Base-by-base conservation (phyloP, 345 rosid species). In the Syzygium oleosum region DNA sequence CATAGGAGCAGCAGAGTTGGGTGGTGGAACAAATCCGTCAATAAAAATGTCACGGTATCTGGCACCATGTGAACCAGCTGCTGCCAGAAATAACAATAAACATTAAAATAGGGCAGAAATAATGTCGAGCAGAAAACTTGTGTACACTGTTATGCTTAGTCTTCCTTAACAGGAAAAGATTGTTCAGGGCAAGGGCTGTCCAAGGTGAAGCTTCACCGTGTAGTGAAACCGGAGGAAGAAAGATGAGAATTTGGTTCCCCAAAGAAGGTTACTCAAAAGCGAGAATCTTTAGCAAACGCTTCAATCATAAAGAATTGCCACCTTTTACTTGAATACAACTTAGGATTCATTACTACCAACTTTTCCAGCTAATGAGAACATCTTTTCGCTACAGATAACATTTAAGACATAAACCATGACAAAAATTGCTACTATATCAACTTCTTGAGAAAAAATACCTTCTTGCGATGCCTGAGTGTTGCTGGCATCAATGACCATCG, bases 11-110 rank as follows among this genome's bases (percentile, higher is more conserved):
- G 92, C 92, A 88, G 97, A 94, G 89, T 93, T 92, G 85, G 97
- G 90, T 77, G 97, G 94, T 86, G 98, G 95, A 91, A 94, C 96
- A 93, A 98, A 98, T 87, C 99, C 99, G 91, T 98, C 99, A 88
- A 96, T 93, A 46, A 98, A 92, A 87, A 96, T 89, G 89, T 98
- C 99, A 87, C 93, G 92, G 89, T 92, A 93, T 84, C 92, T 94
- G 89, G 92, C 91, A 85, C 94, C 94, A 86, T 88, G 95, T 78
- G 96, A 92, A 84, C 94, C 94, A 88, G 87, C 92, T 85, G 88
- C 96, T 90, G 91, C 90, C 91, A 86, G 84, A 58, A 84, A 89
- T 68, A 89, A 88, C 46, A 23, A 49, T 46, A 43, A 73, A 87
- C 19, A 84, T 38, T 86, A 84, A 88, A 73, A 38, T 34, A 73